Percentiles rank a stretch among this genome's conserved stretches.
These are phyloP conservation scores for Peronospora belbahrii DNA, from an alignment of 352 stramenopile genomes.

Conservation along the genomic window DNA sequence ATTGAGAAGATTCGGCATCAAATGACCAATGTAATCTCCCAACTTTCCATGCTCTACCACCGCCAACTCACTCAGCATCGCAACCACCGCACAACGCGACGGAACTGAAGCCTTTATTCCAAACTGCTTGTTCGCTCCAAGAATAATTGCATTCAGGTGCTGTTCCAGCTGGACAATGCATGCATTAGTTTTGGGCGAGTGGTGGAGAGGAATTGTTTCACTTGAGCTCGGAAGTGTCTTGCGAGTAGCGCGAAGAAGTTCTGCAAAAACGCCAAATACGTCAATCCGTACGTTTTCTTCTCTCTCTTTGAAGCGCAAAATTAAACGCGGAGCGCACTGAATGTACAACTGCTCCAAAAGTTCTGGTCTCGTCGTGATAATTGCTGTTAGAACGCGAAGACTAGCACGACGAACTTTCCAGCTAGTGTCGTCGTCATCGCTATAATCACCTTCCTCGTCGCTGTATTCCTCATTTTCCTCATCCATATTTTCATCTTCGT, in stretches of 20 bases:
- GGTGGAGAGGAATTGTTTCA: slow-evolving; percentile 14
- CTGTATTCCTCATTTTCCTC: slow-evolving; percentile 80
- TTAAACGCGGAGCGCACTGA: slow-evolving; percentile 73
- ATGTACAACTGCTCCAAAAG: slow-evolving; percentile 81
- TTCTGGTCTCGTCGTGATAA: slow-evolving; percentile 87
- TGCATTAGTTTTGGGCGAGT: slow-evolving; percentile 29
- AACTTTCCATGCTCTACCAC: slow-evolving; percentile 70
- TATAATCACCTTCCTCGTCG: slow-evolving; percentile 85
- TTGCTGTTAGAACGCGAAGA: slow-evolving; percentile 87
- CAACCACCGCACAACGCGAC: slow-evolving; percentile 75
- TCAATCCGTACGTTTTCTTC: slow-evolving; percentile 98
- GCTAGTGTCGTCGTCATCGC: slow-evolving; percentile 90
- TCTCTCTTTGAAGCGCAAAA: slow-evolving; percentile 91
- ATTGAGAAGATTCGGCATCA: slow-evolving; percentile 78
- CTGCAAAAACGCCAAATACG: slow-evolving; percentile 92
- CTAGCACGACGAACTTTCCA: slow-evolving; percentile 95
- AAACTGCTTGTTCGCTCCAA: slow-evolving; percentile 77
- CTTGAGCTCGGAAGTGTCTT: slow-evolving; percentile 38
- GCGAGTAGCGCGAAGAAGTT: slow-evolving; percentile 80
- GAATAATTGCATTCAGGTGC: slow-evolving; percentile 61
- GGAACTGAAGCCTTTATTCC: slow-evolving; percentile 65
- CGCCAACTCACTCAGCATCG: slow-evolving; percentile 79
- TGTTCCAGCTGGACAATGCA: slow-evolving; percentile 52
- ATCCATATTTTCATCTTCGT: slow-evolving; percentile 84
- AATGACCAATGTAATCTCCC: slow-evolving; percentile 50